Conservation (phyloP, 177 flowering plant species). For the Vitis hybrid region DNA sequence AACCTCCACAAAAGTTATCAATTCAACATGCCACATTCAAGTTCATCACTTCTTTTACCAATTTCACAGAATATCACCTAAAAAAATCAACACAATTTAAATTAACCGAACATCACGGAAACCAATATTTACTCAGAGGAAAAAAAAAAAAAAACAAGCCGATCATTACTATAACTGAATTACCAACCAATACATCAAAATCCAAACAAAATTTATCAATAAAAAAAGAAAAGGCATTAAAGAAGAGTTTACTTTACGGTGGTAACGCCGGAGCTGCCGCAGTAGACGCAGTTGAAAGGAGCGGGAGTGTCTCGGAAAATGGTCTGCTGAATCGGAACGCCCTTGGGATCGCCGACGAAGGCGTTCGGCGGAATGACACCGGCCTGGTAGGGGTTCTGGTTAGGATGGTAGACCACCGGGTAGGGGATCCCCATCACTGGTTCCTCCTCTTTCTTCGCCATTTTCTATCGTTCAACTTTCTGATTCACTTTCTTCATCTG, state of each 20-base stretch:
- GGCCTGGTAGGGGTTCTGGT: constrained; percentile 51
- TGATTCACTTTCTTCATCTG: too few species aligned
- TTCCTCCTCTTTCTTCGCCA: constrained; percentile 40
- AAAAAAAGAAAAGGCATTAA: not conserved
- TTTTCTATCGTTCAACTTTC: not conserved
- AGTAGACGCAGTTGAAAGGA: constrained; percentile 71
- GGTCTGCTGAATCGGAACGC: constrained; percentile 82
- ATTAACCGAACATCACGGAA: too few species aligned
- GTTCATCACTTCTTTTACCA: too few species aligned
- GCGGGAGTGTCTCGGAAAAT: constrained; percentile 91
- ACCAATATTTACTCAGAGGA: too few species aligned
- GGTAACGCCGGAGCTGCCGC: constrained; percentile 65
- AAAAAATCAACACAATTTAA: too few species aligned
- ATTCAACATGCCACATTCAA: too few species aligned
- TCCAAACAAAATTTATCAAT: not conserved
- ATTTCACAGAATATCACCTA: too few species aligned
- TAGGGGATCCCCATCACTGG: constrained; percentile 71
- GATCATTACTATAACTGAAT: too few species aligned
- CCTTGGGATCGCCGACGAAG: constrained; percentile 69
- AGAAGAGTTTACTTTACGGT: constrained; percentile 47
- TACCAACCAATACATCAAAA: not conserved
- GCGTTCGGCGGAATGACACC: constrained; percentile 80
- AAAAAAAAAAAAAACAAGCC: too few species aligned
- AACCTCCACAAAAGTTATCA: too few species aligned
- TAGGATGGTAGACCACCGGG: constrained; percentile 23